A percentile compares a stretch with the other conserved stretches of the same genome.
These are phyloP conservation scores for Magnaporthiopsis incrustans DNA, from an alignment of 2,329 filamentous ascomycete genomes.

Conservation along the genomic window DNA sequence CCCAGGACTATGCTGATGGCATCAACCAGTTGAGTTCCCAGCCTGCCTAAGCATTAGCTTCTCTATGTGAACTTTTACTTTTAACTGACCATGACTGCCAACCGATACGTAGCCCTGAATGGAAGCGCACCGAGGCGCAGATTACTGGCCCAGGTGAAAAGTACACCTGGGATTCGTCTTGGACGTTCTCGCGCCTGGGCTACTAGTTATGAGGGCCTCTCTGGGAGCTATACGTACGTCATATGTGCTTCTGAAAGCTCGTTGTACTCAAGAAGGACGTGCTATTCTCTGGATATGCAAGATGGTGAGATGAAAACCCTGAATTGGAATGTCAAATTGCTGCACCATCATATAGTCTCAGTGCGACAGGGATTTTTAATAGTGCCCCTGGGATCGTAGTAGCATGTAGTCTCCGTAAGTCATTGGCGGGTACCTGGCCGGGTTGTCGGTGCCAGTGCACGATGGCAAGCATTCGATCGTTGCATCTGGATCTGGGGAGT, in stretches of 20 bases:
- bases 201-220: background rate
- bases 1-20: slow-evolving; percentile 69
- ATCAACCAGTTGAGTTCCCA: slow-evolving; percentile 55
- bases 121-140: slow-evolving; percentile 30
- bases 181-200: slow-evolving; percentile 28
- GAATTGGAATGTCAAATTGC: no score
- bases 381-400: background rate
- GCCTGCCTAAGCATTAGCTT: background rate
- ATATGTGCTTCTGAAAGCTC: no score
- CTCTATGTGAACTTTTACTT: no score
- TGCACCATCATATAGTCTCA: no score
- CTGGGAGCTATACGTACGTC: no score
- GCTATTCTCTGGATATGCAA: no score
- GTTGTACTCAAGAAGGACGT: no score
- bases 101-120: slow-evolving; percentile 29
- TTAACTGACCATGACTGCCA: no score
- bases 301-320: no score
- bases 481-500: slow-evolving; percentile 38
- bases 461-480: slow-evolving; percentile 43
- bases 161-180: slow-evolving; percentile 36
- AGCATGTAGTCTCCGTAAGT: slow-evolving; percentile 3
- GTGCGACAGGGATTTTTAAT: background rate
- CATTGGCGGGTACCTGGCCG: slow-evolving; percentile 38
- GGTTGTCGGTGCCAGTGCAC: slow-evolving; percentile 30
- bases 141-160: slow-evolving; percentile 31